Percentiles rank a stretch among this genome's conserved stretches.
These are phyloP conservation scores for Colletotrichum horii DNA, from an alignment of 2,329 filamentous ascomycete species.

Conservation along the genomic window DNA sequence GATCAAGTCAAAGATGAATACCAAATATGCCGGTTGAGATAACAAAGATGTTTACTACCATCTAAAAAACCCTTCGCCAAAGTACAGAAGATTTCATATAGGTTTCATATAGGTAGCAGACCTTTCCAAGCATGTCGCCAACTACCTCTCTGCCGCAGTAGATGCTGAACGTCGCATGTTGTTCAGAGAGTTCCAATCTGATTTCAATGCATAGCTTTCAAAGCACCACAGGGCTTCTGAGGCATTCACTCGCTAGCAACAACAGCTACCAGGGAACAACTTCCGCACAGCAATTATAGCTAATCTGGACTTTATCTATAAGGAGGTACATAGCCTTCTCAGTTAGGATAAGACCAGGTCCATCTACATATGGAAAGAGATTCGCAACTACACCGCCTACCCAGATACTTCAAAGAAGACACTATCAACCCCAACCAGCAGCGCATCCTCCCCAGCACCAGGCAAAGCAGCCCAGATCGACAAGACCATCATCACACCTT, in stretches of 20 bases:
- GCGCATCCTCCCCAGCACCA: background rate
- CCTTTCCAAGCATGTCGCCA: constrained; percentile 73
- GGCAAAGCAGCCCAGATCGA: constrained; percentile 7
- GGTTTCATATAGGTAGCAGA: constrained; percentile 75
- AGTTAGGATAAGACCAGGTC: constrained; percentile 27
- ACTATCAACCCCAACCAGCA: constrained; percentile 17
- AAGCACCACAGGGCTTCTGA: constrained; percentile 44
- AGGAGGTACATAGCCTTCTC: constrained; percentile 63
- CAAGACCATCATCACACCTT: constrained; percentile 73
- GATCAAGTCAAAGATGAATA: constrained; percentile 61
- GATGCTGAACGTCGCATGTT: constrained; percentile 40
- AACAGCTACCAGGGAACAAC: constrained; percentile 54
- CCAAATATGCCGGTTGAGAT: constrained; percentile 17
- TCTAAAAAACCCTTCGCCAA: constrained; percentile 57
- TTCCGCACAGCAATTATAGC: constrained; percentile 67
- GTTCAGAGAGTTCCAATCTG: constrained; percentile 59
- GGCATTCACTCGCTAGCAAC: constrained; percentile 60
- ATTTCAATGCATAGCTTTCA: constrained; percentile 64
- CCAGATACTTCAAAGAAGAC: background rate
- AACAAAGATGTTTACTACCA: constrained; percentile 64
- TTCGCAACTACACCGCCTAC: constrained; percentile 41
- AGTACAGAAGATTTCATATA: constrained; percentile 67
- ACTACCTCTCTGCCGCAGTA: constrained; percentile 57
- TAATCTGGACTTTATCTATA: constrained; percentile 68
- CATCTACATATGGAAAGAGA: constrained; percentile 61